Conservation (phyloP, 305 asterid species). For the Fraxinus floribunda region DNA sequence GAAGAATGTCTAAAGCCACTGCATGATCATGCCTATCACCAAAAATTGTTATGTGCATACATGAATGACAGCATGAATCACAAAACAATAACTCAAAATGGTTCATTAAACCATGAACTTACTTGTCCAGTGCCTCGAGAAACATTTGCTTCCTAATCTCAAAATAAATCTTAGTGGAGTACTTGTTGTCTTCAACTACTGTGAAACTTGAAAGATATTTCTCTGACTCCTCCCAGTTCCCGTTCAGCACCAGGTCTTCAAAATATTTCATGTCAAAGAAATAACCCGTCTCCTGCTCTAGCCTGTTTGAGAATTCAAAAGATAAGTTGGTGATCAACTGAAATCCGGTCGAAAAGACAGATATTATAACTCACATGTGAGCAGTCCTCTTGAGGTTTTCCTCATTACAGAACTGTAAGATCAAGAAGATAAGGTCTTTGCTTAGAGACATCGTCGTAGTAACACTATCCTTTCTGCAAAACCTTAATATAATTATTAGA, state of each 20-base stretch:
- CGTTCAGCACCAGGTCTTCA: slow-evolving; percentile 50
- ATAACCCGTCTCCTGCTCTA: slow-evolving; percentile 67
- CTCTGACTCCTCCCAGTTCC: slow-evolving; percentile 63
- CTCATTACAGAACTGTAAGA: slow-evolving; percentile 67
- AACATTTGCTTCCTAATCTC: slow-evolving; percentile 79
- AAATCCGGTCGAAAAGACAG: background rate
- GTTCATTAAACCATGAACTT: slow-evolving; percentile 16
- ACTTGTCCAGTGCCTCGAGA: slow-evolving; percentile 79
- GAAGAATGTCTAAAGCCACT: slow-evolving; percentile 59
- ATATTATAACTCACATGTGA: slow-evolving; percentile 48
- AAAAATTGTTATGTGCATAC: background rate
- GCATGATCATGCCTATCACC: slow-evolving; percentile 47
- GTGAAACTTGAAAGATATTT: slow-evolving; percentile 58
- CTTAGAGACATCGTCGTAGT: slow-evolving; percentile 40
- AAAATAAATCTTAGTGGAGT: slow-evolving; percentile 62
- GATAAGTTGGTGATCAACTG: background rate
- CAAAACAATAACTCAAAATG: background rate
- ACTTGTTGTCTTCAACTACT: slow-evolving; percentile 43
- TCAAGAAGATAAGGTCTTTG: slow-evolving; percentile 66
- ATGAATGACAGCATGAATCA: slow-evolving; percentile 1
- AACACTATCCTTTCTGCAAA: slow-evolving; percentile 2
- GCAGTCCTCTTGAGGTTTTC: slow-evolving; percentile 65
- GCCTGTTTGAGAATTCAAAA: slow-evolving; percentile 37
- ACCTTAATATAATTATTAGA: slow-evolving; percentile 7
- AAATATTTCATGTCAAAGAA: slow-evolving; percentile 62